Conservation (phyloP, 495 filamentous ascomycete genomes). For the Viridothelium virens region DNA sequence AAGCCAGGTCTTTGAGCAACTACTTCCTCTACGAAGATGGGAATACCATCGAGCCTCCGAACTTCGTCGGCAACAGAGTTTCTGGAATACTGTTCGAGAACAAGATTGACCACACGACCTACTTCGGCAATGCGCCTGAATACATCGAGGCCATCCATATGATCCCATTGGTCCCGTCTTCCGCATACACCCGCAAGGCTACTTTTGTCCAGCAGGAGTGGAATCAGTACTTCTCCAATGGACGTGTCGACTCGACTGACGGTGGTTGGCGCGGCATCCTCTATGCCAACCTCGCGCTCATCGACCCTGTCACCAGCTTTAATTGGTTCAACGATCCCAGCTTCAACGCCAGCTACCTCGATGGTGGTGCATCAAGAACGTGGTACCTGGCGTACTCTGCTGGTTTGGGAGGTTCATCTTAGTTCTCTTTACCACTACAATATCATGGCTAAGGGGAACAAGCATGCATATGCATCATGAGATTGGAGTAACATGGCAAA, state of each 20-base stretch:
- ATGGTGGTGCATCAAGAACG: constrained; percentile 76
- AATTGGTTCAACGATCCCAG: constrained; percentile 59
- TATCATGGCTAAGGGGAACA: neutral
- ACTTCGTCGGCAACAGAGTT: constrained; percentile 78
- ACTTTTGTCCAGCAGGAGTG: constrained; percentile 80
- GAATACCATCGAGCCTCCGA: constrained; percentile 67
- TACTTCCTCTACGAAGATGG: constrained; percentile 71
- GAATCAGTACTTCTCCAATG: constrained; percentile 63
- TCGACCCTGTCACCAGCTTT: constrained; percentile 63
- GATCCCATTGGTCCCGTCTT: constrained; percentile 74
- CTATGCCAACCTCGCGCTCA: constrained; percentile 70
- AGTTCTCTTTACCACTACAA: neutral
- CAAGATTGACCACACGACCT: constrained; percentile 91
- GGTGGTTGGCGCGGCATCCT: constrained; percentile 85
- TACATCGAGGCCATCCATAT: constrained; percentile 95
- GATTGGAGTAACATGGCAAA: neutral
- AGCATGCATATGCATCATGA: neutral
- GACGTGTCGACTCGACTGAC: constrained; percentile 49
- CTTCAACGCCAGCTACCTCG: constrained; percentile 68
- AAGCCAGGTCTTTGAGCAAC: constrained; percentile 57
- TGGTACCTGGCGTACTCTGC: constrained; percentile 86
- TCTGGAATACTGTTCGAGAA: constrained; percentile 95
- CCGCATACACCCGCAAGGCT: constrained; percentile 55
- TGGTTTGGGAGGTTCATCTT: constrained; percentile 34
- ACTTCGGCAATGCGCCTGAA: constrained; percentile 74